phyloP scores from a whole-genome alignment of 163 green algal genomes.

The Scenedesmus sp. region DNA sequence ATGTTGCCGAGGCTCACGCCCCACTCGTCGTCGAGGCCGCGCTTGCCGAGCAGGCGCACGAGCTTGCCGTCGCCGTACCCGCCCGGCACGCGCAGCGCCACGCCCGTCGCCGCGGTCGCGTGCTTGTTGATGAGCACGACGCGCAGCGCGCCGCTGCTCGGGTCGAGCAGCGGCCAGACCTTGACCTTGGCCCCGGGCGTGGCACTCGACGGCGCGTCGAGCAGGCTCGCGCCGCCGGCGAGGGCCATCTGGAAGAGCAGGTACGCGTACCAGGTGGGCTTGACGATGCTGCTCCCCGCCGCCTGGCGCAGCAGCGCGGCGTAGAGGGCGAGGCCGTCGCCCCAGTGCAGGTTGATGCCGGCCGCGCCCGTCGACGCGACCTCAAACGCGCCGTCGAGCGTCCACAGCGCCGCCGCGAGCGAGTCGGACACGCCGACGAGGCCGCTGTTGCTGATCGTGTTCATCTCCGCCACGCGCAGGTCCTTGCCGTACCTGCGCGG shows the following conservation, averaged over 20 bases:
- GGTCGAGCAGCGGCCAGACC: constrained; percentile 21
- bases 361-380: constrained; percentile 24
- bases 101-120: not conserved
- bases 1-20: constrained; percentile 34
- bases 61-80: constrained; percentile 22
- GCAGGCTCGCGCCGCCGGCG: not conserved
- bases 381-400: constrained; percentile 35
- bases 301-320: constrained; percentile 20
- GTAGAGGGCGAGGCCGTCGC: constrained; percentile 37
- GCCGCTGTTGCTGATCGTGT: constrained; percentile 47
- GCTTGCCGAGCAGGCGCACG: constrained; percentile 24
- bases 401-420: constrained; percentile 39
- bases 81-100: constrained; percentile 8
- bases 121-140: constrained; percentile 48
- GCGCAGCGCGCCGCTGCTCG: not conserved
- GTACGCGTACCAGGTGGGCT: constrained; percentile 42
- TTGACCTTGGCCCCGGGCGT: not conserved
- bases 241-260: constrained; percentile 38
- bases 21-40: constrained; percentile 9
- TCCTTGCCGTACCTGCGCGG: constrained; percentile 25
- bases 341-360: constrained; percentile 48
- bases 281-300: constrained; percentile 24
- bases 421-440: constrained; percentile 24
- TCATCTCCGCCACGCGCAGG: constrained; percentile 47
- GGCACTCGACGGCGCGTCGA: not conserved